Percentiles rank a stretch among this genome's conserved stretches.
Evolutionary conservation across 2,329 filamentous ascomycete genomes (phyloP).

Genomic region (Neocucurbitaria cava): DNA sequence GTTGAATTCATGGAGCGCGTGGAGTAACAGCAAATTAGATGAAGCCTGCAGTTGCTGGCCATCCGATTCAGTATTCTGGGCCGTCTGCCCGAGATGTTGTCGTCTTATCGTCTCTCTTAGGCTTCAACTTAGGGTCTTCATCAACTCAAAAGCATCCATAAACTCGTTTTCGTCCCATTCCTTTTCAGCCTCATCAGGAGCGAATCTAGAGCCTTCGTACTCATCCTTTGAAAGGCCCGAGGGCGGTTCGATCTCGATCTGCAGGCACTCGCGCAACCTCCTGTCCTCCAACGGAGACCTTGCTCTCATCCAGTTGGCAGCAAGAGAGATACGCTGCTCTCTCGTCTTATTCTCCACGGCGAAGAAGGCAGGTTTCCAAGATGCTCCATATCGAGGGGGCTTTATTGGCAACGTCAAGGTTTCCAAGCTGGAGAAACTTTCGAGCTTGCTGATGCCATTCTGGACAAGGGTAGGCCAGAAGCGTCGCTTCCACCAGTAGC

Average conservation of each 20-base stretch:
- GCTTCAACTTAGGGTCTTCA: constrained; percentile 9
- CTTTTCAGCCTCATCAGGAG: constrained; percentile 24
- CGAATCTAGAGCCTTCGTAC: constrained; percentile 30
- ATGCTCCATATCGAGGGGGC: constrained; percentile 13
- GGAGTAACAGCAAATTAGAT: neutral
- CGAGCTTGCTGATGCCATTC: constrained; percentile 20
- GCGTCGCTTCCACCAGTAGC: constrained; percentile 35
- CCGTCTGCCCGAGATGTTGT: too few species aligned
- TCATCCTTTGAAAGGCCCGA: constrained; percentile 16
- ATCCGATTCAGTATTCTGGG: neutral
- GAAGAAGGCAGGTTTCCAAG: constrained; percentile 37
- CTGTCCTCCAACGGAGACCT: constrained; percentile 30
- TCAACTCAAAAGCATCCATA: constrained; percentile 27
- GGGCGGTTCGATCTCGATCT: constrained; percentile 32
- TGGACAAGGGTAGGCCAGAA: constrained; percentile 39
- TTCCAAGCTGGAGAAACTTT: constrained; percentile 32
- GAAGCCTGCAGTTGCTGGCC: neutral
- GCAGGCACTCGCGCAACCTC: constrained; percentile 29
- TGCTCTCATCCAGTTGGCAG: constrained; percentile 33
- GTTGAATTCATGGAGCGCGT: too few species aligned
- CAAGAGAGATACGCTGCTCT: constrained; percentile 34
- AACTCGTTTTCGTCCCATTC: constrained; percentile 38
- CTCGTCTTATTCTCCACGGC: constrained; percentile 30
- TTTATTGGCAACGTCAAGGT: constrained; percentile 34
- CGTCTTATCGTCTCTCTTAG: neutral